Base-by-base conservation (phyloP, 179 eudicot species). In the Drosera spatulata region DNA sequence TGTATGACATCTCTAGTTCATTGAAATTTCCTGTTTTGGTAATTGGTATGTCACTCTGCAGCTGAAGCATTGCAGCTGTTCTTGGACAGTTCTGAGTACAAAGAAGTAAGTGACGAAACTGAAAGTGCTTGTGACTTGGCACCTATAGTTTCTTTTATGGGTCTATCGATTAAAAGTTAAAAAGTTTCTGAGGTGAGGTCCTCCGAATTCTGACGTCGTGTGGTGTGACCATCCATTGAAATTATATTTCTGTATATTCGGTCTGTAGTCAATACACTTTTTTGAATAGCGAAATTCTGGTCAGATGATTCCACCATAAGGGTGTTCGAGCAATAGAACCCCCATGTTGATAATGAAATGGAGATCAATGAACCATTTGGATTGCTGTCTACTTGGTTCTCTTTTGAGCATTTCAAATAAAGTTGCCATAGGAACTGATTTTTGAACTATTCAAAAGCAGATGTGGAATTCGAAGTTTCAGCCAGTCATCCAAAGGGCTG, bases 1-100 rank as follows among this genome's bases (percentile, higher is more conserved):
- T 13, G 15, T 64, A 39, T 60, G 39, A 5, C 7, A 49, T 41
- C 54, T 54, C 39, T 66, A 9, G 64, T 53, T 55, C 13, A 11
- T 46, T 47, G 14, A 5, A 43, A 43, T 7, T 6, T 41, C 7
- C 38, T 3, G 6, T 48, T 57, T 68, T 53, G 43, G 69, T 43
- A 61, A 10, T 43, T 22, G 47, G n/a, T 51, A 46, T 64, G 46
- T 8, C 61, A 41, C 66, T 62, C 43, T 73, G 64, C 84, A 89
- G 95, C 76, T 61, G 91, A 86, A 69, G 97, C 95, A 40, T 77
- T 80, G 40, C 71, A 79, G 68, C 79, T 89, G 15, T 89, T 89
- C 81, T 69, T 73, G 60, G 75, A 58, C 63, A 82, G 91, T 68
- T 73, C 91, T 59, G 95, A 84, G 71, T 89, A 84, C 74, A 79